phyloP scores from a whole-genome alignment of 1,284 basidiomycete species.

The Naganishia cerealis region DNA sequence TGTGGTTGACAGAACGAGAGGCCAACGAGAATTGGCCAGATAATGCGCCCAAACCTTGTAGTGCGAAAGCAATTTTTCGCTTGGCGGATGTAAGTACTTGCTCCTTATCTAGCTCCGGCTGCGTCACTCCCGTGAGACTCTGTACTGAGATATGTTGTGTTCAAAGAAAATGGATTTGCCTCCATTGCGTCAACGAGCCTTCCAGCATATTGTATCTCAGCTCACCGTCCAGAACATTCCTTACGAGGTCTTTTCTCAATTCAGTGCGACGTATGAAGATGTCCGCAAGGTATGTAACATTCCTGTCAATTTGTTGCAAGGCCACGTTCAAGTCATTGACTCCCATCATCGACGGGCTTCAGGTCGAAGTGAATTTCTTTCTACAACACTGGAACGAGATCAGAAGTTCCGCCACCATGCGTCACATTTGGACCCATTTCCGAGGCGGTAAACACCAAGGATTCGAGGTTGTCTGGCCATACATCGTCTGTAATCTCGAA shows the following conservation, averaged over 20 bases:
- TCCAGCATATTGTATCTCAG: constrained; percentile 71
- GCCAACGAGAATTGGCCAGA: constrained; percentile 47
- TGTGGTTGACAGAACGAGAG: constrained; percentile 62
- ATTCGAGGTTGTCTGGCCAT: constrained; percentile 57
- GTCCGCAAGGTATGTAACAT: constrained; percentile 67
- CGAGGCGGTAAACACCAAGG: constrained; percentile 75
- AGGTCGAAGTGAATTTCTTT: constrained; percentile 76
- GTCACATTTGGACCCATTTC: constrained; percentile 77
- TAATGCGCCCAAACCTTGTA: constrained; percentile 70
- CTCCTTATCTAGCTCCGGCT: background rate
- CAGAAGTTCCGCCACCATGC: constrained; percentile 74
- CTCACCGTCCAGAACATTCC: constrained; percentile 77
- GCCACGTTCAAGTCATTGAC: background rate
- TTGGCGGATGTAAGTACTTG: constrained; percentile 69
- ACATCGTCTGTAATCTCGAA: constrained; percentile 28
- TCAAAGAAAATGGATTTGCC: constrained; percentile 57
- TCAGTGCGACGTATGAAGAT: constrained; percentile 76
- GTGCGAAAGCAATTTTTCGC: constrained; percentile 81
- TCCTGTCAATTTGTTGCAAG: background rate
- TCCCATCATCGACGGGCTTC: background rate
- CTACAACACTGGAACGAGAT: constrained; percentile 78
- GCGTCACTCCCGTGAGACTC: background rate
- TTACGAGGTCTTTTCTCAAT: constrained; percentile 80
- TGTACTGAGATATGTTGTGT: constrained; percentile 11
- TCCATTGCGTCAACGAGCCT: constrained; percentile 48